Percentiles rank a stretch among this genome's conserved stretches.
These are phyloP conservation scores for Dendrobium officinale DNA, from an alignment of 106 monocot genomes.

Conservation along the genomic window DNA sequence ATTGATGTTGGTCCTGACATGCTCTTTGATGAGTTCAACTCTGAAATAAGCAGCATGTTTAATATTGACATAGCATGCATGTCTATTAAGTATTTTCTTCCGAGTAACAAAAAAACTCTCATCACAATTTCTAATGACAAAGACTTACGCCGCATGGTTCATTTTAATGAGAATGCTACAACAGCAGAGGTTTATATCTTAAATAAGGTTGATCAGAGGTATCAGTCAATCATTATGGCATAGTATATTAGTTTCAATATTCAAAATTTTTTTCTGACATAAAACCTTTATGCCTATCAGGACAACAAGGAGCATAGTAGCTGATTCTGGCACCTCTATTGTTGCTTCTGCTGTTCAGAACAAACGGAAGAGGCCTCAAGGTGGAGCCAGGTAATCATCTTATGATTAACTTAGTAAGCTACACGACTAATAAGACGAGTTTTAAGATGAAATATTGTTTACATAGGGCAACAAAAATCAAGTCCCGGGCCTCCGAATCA, in stretches of 20 bases:
- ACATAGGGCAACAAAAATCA: conserved; percentile 38
- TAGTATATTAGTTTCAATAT: background rate
- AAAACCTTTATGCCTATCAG: background rate
- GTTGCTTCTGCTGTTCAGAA: conserved; percentile 22
- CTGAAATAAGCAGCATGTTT: conserved; percentile 68
- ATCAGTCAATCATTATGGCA: conserved; percentile 5
- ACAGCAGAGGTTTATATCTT: conserved; percentile 67
- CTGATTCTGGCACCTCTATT: conserved; percentile 49
- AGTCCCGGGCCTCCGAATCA: conserved; percentile 14
- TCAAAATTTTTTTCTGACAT: background rate
- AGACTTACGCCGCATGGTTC: conserved; percentile 84
- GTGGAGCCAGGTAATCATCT: conserved; percentile 37
- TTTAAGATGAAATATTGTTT: conserved; percentile 1
- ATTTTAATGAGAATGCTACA: conserved; percentile 45
- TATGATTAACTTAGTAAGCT: background rate
- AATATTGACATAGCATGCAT: conserved; percentile 51
- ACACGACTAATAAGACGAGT: background rate
- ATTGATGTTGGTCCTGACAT: conserved; percentile 63
- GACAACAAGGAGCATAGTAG: conserved; percentile 30
- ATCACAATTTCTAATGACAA: conserved; percentile 85
- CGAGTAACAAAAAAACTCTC: conserved; percentile 60
- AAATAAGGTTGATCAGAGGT: conserved; percentile 65
- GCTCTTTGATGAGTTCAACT: conserved; percentile 62
- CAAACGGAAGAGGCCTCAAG: conserved; percentile 31
- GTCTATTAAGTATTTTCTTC: conserved; percentile 84